A percentile compares a stretch with the other conserved stretches of the same genome.
phyloP scores from a whole-genome alignment of 257 asterid genomes.

The Solanum lignicaule region DNA sequence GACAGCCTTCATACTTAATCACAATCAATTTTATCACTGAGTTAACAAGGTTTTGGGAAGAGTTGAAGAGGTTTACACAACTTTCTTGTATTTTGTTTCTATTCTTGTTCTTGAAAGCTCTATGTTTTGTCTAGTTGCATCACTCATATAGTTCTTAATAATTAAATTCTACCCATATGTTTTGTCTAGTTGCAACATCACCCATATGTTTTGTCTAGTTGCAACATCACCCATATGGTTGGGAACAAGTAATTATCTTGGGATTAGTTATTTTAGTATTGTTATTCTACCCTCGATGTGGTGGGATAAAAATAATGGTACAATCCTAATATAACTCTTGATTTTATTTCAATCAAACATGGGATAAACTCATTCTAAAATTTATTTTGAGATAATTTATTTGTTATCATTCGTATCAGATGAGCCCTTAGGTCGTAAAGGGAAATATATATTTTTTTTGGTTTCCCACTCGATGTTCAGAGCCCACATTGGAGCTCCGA shows the following conservation, averaged over 20 bases:
- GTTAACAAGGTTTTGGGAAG: background rate
- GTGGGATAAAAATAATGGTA: too few relatives aligned
- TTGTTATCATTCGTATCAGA: background rate
- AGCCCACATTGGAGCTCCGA: too few relatives aligned
- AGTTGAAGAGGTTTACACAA: background rate
- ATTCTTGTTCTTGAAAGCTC: background rate
- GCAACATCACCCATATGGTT: too few relatives aligned
- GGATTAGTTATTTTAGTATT: too few relatives aligned
- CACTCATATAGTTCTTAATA: background rate
- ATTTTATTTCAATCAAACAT: too few relatives aligned
- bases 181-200: background rate
- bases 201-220: background rate
- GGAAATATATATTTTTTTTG: too few relatives aligned
- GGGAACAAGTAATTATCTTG: background rate
- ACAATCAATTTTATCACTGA: background rate
- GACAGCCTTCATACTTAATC: constrained; percentile 64
- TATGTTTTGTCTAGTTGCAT: background rate
- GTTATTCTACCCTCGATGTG: background rate
- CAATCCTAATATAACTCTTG: background rate
- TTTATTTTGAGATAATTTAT: too few relatives aligned
- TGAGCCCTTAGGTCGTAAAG: background rate
- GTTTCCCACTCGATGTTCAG: too few relatives aligned
- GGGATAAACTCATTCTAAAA: too few relatives aligned
- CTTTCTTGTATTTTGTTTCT: background rate
- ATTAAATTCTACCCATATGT: background rate